phyloP scores from a whole-genome alignment of 129 eudicot species.

The Flaveria brownii region DNA sequence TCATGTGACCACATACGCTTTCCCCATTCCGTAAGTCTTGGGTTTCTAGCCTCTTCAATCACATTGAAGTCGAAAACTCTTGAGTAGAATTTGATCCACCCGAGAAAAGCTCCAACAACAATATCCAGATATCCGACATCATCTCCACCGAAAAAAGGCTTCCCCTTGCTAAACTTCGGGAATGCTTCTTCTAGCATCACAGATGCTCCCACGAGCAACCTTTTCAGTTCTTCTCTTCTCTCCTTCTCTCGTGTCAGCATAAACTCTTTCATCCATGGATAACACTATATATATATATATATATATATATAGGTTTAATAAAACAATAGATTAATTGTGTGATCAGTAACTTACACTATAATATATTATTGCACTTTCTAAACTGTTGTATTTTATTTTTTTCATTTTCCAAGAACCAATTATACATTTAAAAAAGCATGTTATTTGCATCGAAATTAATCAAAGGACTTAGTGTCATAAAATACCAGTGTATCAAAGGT shows the following conservation, averaged over 20 bases:
- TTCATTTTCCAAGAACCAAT: not conserved
- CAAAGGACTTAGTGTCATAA: not conserved
- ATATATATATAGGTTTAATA: too few relatives aligned
- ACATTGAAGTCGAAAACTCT: not conserved
- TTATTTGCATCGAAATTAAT: not conserved
- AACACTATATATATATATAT: not conserved
- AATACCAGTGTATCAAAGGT: not conserved
- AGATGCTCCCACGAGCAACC: not conserved
- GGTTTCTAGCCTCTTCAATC: not conserved
- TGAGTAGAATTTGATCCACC: not conserved
- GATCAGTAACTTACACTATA: not conserved
- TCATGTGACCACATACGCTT: conserved; percentile 8
- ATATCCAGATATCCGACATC: not conserved
- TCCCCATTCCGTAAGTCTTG: not conserved
- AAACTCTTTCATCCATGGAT: not conserved
- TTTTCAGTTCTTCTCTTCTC: not conserved
- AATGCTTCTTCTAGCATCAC: not conserved
- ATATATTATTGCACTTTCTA: not conserved
- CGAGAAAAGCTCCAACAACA: not conserved
- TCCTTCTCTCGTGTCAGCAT: not conserved
- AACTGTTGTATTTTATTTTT: not conserved
- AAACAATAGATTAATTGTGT: too few relatives aligned
- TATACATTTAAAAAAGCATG: not conserved
- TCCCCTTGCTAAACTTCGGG: not conserved
- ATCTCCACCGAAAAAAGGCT: not conserved